Percentiles rank a stretch among this genome's conserved stretches.
These are phyloP conservation scores for Oryza nivara DNA, from an alignment of 176 grass and related monocot species.

Conservation along the genomic window DNA sequence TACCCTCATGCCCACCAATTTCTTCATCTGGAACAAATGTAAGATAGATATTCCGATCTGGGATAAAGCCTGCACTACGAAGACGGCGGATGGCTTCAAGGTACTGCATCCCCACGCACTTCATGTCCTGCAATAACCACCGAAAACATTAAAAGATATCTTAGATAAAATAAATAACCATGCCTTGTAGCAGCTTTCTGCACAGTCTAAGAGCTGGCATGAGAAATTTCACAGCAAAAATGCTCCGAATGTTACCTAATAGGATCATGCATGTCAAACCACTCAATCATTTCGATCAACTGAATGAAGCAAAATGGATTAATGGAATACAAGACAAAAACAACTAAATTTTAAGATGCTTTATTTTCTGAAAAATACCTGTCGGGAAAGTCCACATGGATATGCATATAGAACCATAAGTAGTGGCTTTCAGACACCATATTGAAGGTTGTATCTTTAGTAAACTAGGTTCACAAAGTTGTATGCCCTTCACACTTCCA, in stretches of 20 bases:
- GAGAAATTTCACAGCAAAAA: neutral
- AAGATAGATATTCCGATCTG: slow-evolving; percentile 79
- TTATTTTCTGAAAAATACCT: neutral
- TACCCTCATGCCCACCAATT: slow-evolving; percentile 71
- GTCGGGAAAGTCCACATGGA: neutral
- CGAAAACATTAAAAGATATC: neutral
- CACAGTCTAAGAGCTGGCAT: neutral
- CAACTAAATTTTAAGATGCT: neutral
- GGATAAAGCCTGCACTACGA: slow-evolving; percentile 51
- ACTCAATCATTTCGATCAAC: neutral
- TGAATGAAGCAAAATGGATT: neutral
- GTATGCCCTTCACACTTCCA: neutral
- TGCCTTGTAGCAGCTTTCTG: neutral
- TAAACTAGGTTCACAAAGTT: neutral
- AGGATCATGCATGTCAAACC: neutral
- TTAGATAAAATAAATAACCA: slow-evolving; percentile 13
- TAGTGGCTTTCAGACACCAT: neutral
- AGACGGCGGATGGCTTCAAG: slow-evolving; percentile 86
- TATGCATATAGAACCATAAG: neutral
- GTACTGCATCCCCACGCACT: slow-evolving; percentile 98
- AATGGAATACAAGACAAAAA: neutral
- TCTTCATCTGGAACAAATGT: slow-evolving; percentile 96
- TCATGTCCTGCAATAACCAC: slow-evolving; percentile 78
- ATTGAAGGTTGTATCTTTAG: neutral
- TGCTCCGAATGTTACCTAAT: neutral